phyloP scores from a whole-genome alignment of 306 rosid genomes.

The Sindora glabra region DNA sequence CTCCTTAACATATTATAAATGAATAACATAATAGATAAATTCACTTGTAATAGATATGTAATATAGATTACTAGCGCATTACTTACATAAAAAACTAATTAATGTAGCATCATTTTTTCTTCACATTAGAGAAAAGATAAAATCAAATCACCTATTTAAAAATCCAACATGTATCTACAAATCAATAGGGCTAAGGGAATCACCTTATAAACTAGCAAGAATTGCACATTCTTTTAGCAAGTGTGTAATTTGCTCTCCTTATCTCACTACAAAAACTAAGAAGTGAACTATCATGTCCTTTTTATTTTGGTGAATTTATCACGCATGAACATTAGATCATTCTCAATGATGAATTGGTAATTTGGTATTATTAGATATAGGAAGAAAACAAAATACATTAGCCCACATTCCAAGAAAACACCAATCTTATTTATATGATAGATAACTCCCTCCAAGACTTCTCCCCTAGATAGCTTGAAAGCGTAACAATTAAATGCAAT shows the following conservation, averaged over 20 bases:
- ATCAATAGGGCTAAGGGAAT: constrained; percentile 35
- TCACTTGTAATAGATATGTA: too few relatives aligned
- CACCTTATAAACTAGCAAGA: constrained; percentile 36
- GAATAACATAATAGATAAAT: too few relatives aligned
- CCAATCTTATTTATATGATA: constrained; percentile 12
- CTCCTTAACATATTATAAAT: too few relatives aligned
- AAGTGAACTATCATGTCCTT: constrained; percentile 25
- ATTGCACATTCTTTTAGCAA: constrained; percentile 23
- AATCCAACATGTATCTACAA: too few relatives aligned
- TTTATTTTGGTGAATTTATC: constrained; percentile 21
- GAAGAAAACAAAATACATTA: constrained; percentile 23
- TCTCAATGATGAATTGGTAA: constrained; percentile 12
- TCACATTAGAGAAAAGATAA: too few relatives aligned
- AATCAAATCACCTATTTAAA: too few relatives aligned
- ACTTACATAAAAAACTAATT: too few relatives aligned
- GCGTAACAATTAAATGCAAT: constrained; percentile 33
- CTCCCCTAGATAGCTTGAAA: constrained; percentile 30
- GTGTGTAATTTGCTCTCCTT: constrained; percentile 21
- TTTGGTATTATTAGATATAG: constrained; percentile 31
- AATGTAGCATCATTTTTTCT: too few relatives aligned
- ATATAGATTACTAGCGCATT: too few relatives aligned
- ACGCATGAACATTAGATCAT: constrained; percentile 18
- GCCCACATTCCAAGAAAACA: constrained; percentile 41
- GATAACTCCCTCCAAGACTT: constrained; percentile 38
- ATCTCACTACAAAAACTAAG: constrained; percentile 26